Percentiles rank a stretch among this genome's conserved stretches.
These are phyloP conservation scores for Dothidotthia symphoricarpi DNA, from an alignment of 2,329 filamentous ascomycete genomes.

Conservation along the genomic window DNA sequence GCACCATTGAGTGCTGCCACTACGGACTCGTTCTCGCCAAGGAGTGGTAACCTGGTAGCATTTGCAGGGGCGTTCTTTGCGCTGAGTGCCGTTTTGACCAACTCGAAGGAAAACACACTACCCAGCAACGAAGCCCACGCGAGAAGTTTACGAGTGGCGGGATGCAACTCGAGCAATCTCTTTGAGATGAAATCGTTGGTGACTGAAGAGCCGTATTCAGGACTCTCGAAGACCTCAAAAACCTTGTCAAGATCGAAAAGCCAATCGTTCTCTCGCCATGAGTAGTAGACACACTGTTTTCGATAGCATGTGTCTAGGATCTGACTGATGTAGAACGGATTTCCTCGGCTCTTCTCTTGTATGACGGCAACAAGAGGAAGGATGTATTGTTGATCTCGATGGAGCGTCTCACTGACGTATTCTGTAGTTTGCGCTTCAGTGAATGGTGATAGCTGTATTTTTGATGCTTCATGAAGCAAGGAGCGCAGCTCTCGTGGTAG, in stretches of 20 bases:
- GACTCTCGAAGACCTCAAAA: constrained; percentile 78
- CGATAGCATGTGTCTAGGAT: constrained; percentile 85
- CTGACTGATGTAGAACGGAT: constrained; percentile 87
- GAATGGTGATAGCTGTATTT: constrained; percentile 70
- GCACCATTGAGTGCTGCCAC: constrained; percentile 79
- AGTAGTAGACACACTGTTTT: constrained; percentile 87
- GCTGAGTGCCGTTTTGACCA: constrained; percentile 73
- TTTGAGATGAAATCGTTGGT: constrained; percentile 80
- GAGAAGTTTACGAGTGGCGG: constrained; percentile 72
- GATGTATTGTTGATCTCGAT: constrained; percentile 68
- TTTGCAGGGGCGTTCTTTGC: constrained; percentile 58
- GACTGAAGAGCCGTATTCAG: constrained; percentile 74
- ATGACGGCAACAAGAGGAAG: constrained; percentile 78
- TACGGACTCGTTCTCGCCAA: constrained; percentile 63
- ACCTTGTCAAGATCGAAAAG: constrained; percentile 77
- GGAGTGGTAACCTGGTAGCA: constrained; percentile 49
- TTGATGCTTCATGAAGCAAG: constrained; percentile 52
- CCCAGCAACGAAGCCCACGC: constrained; percentile 85
- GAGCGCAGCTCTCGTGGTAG: constrained; percentile 39
- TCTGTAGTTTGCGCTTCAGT: constrained; percentile 75
- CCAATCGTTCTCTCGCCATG: constrained; percentile 80
- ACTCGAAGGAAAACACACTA: constrained; percentile 76
- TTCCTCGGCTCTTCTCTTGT: constrained; percentile 83
- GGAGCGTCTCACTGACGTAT: constrained; percentile 80
- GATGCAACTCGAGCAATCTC: constrained; percentile 72